Base-by-base conservation (phyloP, 2,329 filamentous ascomycete species). In the Arthroderma sp. region DNA sequence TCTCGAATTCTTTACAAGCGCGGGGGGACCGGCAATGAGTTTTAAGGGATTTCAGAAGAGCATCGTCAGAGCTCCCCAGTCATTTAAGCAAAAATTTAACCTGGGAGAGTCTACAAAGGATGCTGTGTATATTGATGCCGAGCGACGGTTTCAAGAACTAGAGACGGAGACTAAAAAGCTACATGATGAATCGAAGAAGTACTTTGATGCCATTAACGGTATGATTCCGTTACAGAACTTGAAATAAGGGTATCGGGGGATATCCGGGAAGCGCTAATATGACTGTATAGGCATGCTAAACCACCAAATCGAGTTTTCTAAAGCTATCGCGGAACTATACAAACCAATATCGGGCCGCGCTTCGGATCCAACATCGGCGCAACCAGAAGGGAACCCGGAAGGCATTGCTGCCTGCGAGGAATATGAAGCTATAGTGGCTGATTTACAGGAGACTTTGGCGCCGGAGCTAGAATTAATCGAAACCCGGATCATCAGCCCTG, bases 381-480 rank as follows among this genome's bases (percentile, higher is more conserved):
- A 83, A 44, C 72, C 82, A 38, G 83, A 94, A 65, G 87, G 87
- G 45, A 96, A 95, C 60, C 79, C 83, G 1, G 91, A 94, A 61
- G 91, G 91, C 45, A 96, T 98, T 58, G 75, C 78, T 51, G 91
- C 91, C 29, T 98, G 91, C 66, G 89, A 96, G 61, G 87, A 98
- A 66, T 98, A 98, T 66, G 86, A 96, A 68, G 72, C 73, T 3
- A 84, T 96, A 42, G 89, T 96, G 51, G 80, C 82, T 54, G 89
- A 96, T 50, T 72, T 98, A 47, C 86, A 94, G 60, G 84, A 85
- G 46, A 91, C 86, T 3, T 70, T 98, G 47, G 75, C 82, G 43
- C 91, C 91, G 0, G 91, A 98, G 68, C 73, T 98, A 53, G 91
- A 98, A 62, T 94, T 96, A 87, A 96, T 98, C 57, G 87, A 98